Evolutionary conservation across 1,284 basidiomycete genomes (phyloP).

Genomic region (Leccinum subspadiceum): DNA sequence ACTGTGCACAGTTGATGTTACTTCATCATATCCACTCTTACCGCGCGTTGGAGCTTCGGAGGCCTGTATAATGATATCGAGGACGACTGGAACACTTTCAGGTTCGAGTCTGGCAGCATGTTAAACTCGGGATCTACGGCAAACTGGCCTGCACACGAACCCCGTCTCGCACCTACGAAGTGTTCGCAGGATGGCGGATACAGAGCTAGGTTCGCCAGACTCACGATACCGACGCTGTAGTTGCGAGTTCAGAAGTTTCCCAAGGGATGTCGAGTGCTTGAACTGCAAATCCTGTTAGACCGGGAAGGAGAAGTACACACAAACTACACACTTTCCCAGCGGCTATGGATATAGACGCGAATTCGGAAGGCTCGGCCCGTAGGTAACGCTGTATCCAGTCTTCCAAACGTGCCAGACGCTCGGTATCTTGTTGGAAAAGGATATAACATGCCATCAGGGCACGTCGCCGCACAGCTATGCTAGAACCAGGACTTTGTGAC

Average conservation of each 20-base stretch:
- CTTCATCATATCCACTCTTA: constrained; percentile 20
- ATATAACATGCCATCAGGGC: constrained; percentile 56
- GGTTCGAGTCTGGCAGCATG: constrained; percentile 27
- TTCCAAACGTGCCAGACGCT: constrained; percentile 47
- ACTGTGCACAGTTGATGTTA: constrained; percentile 5
- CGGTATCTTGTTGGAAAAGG: constrained; percentile 48
- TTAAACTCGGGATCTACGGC: constrained; percentile 25
- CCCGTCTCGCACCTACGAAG: constrained; percentile 22
- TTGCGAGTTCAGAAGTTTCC: constrained; percentile 18
- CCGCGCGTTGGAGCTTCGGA: constrained; percentile 35
- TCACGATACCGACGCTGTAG: constrained; percentile 16
- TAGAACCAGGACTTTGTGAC: constrained; percentile 29
- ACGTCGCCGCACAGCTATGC: constrained; percentile 58
- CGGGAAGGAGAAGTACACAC: neutral
- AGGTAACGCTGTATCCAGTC: constrained; percentile 19
- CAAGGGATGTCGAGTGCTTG: constrained; percentile 20
- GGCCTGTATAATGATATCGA: constrained; percentile 41
- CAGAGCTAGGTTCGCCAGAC: constrained; percentile 4
- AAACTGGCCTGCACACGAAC: constrained; percentile 14
- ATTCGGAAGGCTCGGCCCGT: constrained; percentile 11
- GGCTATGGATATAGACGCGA: constrained; percentile 10
- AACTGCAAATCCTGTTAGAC: constrained; percentile 23
- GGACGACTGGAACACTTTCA: constrained; percentile 30
- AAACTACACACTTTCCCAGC: constrained; percentile 24
- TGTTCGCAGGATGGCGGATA: constrained; percentile 18